Base-by-base conservation (phyloP, 1,139 yeast genomes). In the Taiozyma onychis region DNA sequence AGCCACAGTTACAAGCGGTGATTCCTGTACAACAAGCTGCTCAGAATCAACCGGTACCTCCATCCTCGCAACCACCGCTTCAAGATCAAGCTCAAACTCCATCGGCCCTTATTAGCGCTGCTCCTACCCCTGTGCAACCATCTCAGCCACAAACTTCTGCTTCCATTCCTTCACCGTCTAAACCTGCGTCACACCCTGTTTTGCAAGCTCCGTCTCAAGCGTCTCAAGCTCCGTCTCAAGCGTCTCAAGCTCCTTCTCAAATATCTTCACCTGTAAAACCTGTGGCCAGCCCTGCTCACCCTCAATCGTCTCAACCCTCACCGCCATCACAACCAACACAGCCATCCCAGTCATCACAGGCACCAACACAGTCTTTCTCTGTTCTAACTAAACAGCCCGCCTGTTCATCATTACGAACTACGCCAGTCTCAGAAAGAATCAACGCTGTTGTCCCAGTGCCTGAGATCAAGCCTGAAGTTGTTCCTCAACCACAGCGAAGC, bases 381-480 rank as follows among this genome's bases (percentile, higher is more conserved):
- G 49, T 53, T 41, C 44, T 41, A 11, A 21, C 42, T n/a, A 43
- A 47, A 27, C 52, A 44, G 10, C 35, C 35, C 6, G 18, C 16
- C 9, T 14, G 16, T 10, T 18, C 35, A 32, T 4, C 35, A 6
- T 26, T 32, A 43, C 41, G 21, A 18, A 21, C 14, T 1, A 24
- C 26, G 4, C 41, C 41, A 18, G 26, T 37, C 24, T 14, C 24
- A 39, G 16, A 39, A n/a, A 39, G 28, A 14, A 30, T n/a, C 6
- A 24, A n/a, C 7, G 8, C 43, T 2, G 16, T 9, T 18, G 24
- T 18, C 11, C 13, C 41, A 10, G 22, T 21, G 16, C 44, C n/a
- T 11, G 43, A 42, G 11, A 18, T 3, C 4, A 42, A 44, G n/a
- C 16, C 45, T 11, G 18, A n/a, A 34, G n/a, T 22, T 42, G 8